phyloP scores from a whole-genome alignment of 106 monocot genomes.

The Dendrobium nobile region DNA sequence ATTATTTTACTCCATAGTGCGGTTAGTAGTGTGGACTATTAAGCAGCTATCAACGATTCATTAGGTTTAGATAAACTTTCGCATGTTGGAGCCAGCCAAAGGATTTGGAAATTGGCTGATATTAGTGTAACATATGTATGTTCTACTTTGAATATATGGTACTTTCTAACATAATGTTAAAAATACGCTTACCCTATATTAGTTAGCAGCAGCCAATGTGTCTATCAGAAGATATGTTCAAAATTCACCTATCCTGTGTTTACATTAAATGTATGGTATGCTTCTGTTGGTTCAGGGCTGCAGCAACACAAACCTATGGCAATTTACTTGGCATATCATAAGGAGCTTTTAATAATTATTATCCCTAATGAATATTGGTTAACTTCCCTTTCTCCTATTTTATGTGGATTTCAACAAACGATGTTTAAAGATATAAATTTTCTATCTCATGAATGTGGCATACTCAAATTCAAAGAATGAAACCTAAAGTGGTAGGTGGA shows the following conservation, averaged over 20 bases:
- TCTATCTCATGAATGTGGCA: background rate
- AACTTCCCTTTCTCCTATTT: background rate
- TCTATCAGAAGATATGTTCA: background rate
- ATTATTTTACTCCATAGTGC: background rate
- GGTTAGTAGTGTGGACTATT: background rate
- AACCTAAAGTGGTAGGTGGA: background rate
- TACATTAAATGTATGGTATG: background rate
- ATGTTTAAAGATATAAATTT: background rate
- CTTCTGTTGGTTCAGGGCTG: background rate
- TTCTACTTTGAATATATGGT: too few relatives aligned
- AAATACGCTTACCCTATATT: background rate
- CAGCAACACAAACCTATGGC: background rate
- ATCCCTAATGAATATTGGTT: background rate
- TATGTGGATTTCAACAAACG: background rate
- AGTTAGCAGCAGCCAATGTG: background rate
- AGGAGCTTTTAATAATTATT: background rate
- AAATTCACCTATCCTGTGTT: background rate
- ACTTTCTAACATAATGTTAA: background rate
- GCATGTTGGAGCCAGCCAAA: background rate
- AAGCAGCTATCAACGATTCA: background rate
- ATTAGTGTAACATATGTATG: too few relatives aligned
- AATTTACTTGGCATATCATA: background rate
- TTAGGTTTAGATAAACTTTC: background rate
- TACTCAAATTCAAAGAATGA: background rate
- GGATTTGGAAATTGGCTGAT: too few relatives aligned